Percentiles rank a stretch among this genome's conserved stretches.
Evolutionary conservation across 164 flowering plant species (phyloP).

Genomic region (Magnolia kwangsiensis): DNA sequence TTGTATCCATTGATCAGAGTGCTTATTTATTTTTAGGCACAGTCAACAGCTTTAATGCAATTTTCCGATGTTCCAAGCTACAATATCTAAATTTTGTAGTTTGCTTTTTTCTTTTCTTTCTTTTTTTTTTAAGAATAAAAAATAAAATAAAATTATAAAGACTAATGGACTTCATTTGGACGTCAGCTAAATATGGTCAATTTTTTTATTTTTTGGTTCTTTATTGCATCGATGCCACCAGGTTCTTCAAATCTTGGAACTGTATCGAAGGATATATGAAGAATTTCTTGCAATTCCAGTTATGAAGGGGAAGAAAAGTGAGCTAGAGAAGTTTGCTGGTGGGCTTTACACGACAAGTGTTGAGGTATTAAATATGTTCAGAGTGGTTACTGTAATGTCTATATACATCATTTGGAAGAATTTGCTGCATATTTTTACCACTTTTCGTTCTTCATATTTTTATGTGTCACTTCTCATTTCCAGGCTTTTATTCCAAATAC

Average conservation of each 20-base stretch:
- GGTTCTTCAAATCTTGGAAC: slow-evolving; percentile 94
- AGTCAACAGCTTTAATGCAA: no score
- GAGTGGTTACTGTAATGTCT: background rate
- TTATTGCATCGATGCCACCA: slow-evolving; percentile 19
- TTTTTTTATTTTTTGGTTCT: background rate
- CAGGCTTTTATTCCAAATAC: slow-evolving; percentile 96
- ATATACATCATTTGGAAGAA: background rate
- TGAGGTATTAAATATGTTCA: slow-evolving; percentile 47
- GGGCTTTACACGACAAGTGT: slow-evolving; percentile 96
- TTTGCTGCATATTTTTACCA: background rate
- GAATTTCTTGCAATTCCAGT: slow-evolving; percentile 91
- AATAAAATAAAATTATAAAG: background rate
- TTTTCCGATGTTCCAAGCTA: background rate
- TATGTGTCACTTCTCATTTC: background rate
- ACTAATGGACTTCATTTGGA: background rate
- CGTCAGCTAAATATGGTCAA: background rate
- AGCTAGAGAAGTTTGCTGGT: slow-evolving; percentile 96
- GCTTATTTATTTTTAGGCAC: no score
- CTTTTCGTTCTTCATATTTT: background rate
- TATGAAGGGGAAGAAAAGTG: slow-evolving; percentile 88
- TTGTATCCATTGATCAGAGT: no score
- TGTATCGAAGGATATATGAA: slow-evolving; percentile 86
- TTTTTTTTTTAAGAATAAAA: background rate
- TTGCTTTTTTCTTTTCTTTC: background rate
- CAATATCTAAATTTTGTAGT: background rate